Percentiles rank a stretch among this genome's conserved stretches.
These are phyloP conservation scores for Agarophyton chilense DNA, from an alignment of 23 red algal species.

Conservation along the genomic window DNA sequence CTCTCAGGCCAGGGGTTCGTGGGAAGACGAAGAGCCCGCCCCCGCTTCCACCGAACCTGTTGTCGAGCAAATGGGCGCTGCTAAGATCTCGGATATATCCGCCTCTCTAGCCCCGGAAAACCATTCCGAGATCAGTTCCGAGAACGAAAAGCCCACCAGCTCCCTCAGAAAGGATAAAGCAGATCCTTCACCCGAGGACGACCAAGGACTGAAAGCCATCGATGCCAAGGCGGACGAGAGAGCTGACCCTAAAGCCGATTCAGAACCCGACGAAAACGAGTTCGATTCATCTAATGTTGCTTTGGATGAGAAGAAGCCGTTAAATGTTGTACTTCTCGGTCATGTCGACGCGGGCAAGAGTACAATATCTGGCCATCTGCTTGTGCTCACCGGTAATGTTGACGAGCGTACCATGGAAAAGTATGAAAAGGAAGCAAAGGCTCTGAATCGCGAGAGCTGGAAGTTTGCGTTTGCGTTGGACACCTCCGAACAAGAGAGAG, in stretches of 20 bases:
- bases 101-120: background rate
- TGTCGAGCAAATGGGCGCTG: background rate
- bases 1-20: conserved; percentile 15
- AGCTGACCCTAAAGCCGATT: conserved; percentile 1
- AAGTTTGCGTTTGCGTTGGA: conserved; percentile 99
- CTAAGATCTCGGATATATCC: background rate
- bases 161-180: background rate
- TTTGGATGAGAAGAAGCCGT: conserved; percentile 76
- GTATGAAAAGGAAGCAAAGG: conserved; percentile 98
- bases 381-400: conserved; percentile 95
- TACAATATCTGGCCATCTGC: conserved; percentile 93
- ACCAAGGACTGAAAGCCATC: too few relatives aligned
- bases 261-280: background rate
- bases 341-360: conserved; percentile 99
- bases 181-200: too few relatives aligned
- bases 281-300: conserved; percentile 4
- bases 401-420: conserved; percentile 99
- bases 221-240: background rate
- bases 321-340: conserved; percentile 96
- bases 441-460: conserved; percentile 95
- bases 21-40: conserved; percentile 59
- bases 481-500: conserved; percentile 90
- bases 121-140: background rate
- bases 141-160: background rate
- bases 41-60: background rate